These are phyloP conservation scores for Leishmania tarentolae DNA, from an alignment of 208 protist genomes.

Conservation along the genomic window DNA sequence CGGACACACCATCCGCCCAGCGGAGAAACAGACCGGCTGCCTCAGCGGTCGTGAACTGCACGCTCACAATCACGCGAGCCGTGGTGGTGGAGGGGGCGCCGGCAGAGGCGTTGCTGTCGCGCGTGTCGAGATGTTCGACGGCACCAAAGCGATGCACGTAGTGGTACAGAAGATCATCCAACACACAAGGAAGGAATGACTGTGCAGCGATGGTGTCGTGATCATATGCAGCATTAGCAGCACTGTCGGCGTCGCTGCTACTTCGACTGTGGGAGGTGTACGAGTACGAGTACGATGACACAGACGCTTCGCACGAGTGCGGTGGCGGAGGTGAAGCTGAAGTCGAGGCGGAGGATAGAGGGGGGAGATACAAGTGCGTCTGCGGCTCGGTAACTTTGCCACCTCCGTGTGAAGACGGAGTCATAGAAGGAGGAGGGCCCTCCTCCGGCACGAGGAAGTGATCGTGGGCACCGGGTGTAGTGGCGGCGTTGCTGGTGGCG, in stretches of 20 bases:
- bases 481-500: background rate
- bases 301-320: conserved; percentile 1
- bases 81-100: background rate
- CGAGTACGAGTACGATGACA: conserved; percentile 15
- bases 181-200: conserved; percentile 6
- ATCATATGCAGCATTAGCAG: background rate
- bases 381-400: background rate
- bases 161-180: conserved; percentile 29
- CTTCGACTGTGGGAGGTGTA: background rate
- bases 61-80: conserved; percentile 36
- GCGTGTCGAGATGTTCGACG: conserved; percentile 41
- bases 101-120: background rate
- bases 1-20: conserved; percentile 26
- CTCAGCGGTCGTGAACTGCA: conserved; percentile 63
- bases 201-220: background rate
- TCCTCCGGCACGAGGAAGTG: background rate
- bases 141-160: conserved; percentile 59
- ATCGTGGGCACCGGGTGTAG: background rate
- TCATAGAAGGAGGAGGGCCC: background rate
- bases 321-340: background rate
- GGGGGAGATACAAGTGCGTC: background rate
- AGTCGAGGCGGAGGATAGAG: background rate
- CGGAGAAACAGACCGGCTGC: conserved; percentile 52
- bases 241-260: background rate
- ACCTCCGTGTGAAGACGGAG: background rate